These are phyloP conservation scores for Fremontodendron californicum DNA, from an alignment of 345 rosid genomes.

Conservation along the genomic window DNA sequence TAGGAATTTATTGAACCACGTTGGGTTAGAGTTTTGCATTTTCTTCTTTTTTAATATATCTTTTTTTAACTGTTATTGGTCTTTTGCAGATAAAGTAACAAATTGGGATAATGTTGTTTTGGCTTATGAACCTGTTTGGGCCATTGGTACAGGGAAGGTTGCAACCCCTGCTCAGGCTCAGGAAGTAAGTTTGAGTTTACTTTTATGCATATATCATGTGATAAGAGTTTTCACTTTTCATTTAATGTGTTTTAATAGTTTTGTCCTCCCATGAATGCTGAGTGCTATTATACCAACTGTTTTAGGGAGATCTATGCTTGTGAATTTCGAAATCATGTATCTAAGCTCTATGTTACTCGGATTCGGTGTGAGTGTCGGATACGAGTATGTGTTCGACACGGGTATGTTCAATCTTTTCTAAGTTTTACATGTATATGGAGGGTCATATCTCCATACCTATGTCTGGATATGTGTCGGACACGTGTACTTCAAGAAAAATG, in stretches of 20 bases:
- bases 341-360: too few species aligned
- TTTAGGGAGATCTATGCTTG: neutral
- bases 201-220: neutral
- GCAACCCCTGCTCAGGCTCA: constrained; percentile 80
- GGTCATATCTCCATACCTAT: too few species aligned
- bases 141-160: constrained; percentile 85
- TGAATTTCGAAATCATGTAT: neutral
- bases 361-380: too few species aligned
- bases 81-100: constrained; percentile 44
- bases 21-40: neutral
- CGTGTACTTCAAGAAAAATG: too few species aligned
- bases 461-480: too few species aligned
- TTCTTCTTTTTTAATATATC: neutral
- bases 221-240: neutral
- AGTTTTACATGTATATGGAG: too few species aligned
- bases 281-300: neutral
- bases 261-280: neutral
- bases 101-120: constrained; percentile 57
- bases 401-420: too few species aligned
- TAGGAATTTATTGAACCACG: neutral
- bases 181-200: constrained; percentile 40
- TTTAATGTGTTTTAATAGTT: neutral
- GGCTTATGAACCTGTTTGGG: constrained; percentile 88
- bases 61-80: neutral
- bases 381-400: too few species aligned